phyloP scores from a whole-genome alignment of 1,284 basidiomycete genomes.

The Ceraceosorus guamensis region DNA sequence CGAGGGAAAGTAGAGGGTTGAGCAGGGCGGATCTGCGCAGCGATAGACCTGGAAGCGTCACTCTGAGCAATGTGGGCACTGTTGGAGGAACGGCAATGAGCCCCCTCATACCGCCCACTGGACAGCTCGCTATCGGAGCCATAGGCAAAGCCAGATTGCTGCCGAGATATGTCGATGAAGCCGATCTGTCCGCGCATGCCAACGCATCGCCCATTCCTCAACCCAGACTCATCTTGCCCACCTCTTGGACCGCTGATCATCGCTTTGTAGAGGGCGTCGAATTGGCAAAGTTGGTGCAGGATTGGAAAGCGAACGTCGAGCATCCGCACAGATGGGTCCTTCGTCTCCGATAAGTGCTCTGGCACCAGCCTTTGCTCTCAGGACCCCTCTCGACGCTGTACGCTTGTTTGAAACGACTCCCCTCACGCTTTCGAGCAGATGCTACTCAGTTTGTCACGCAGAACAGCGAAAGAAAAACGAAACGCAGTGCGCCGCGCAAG shows the following conservation, averaged over 20 bases:
- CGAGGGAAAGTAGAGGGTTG: constrained; percentile 6
- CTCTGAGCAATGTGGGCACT: constrained; percentile 62
- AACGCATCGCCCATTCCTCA: constrained; percentile 7
- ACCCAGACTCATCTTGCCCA: constrained; percentile 22
- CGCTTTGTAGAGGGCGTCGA: constrained; percentile 86
- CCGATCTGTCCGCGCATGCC: no score
- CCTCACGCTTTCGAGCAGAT: no score
- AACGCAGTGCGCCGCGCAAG: no score
- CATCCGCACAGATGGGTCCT: constrained; percentile 67
- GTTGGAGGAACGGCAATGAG: constrained; percentile 31
- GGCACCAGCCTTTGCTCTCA: no score
- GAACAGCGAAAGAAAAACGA: no score
- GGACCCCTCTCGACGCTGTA: no score
- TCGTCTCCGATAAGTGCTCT: no score
- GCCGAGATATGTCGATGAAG: constrained; percentile 31
- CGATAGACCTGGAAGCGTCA: constrained; percentile 60
- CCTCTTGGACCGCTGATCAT: constrained; percentile 63
- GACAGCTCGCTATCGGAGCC: constrained; percentile 82
- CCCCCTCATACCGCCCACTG: constrained; percentile 70
- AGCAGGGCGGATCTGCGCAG: constrained; percentile 59
- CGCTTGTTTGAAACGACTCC: no score
- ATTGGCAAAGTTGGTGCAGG: constrained; percentile 79
- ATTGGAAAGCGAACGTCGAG: constrained; percentile 79
- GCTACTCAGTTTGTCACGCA: no score
- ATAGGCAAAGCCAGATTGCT: constrained; percentile 55